A percentile compares a stretch with the other conserved stretches of the same genome.
Evolutionary conservation across 1,284 basidiomycete genomes (phyloP).

Genomic region (Hortiboletus rubellus): DNA sequence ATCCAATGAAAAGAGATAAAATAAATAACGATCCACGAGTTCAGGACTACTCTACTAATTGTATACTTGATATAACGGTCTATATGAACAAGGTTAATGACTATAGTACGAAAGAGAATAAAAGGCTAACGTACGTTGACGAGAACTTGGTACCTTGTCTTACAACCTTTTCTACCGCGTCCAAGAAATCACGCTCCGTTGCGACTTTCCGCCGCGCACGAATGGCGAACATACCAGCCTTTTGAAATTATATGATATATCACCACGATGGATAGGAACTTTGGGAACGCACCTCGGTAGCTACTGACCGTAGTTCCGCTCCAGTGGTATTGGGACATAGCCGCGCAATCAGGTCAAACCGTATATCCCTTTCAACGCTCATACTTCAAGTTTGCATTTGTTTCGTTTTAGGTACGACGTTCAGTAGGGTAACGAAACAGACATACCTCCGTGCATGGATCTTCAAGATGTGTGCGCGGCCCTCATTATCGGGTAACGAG

Average conservation of each 20-base stretch:
- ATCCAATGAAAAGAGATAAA: slow-evolving; percentile 7
- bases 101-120: not conserved
- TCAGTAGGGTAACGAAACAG: not conserved
- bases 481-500: slow-evolving; percentile 92
- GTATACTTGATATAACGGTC: slow-evolving; percentile 73
- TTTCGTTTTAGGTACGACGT: slow-evolving; percentile 6
- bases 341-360: slow-evolving; percentile 96
- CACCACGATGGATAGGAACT: slow-evolving; percentile 1
- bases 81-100: slow-evolving; percentile 30
- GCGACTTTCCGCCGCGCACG: slow-evolving; percentile 96
- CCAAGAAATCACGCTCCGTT: slow-evolving; percentile 96
- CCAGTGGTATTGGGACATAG: slow-evolving; percentile 98
- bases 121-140: slow-evolving; percentile 30
- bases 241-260: not conserved
- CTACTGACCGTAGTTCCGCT: slow-evolving; percentile 94
- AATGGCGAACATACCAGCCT: slow-evolving; percentile 99
- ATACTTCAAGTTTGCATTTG: slow-evolving; percentile 57
- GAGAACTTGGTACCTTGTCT: slow-evolving; percentile 97
- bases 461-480: slow-evolving; percentile 93
- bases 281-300: slow-evolving; percentile 74
- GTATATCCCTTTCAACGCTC: slow-evolving; percentile 96
- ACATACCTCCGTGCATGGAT: slow-evolving; percentile 89
- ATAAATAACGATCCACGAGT: slow-evolving; percentile 20
- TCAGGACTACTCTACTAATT: slow-evolving; percentile 46
- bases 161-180: slow-evolving; percentile 98